phyloP scores from a whole-genome alignment of 2,329 filamentous ascomycete species.

The Claviceps sp. region DNA sequence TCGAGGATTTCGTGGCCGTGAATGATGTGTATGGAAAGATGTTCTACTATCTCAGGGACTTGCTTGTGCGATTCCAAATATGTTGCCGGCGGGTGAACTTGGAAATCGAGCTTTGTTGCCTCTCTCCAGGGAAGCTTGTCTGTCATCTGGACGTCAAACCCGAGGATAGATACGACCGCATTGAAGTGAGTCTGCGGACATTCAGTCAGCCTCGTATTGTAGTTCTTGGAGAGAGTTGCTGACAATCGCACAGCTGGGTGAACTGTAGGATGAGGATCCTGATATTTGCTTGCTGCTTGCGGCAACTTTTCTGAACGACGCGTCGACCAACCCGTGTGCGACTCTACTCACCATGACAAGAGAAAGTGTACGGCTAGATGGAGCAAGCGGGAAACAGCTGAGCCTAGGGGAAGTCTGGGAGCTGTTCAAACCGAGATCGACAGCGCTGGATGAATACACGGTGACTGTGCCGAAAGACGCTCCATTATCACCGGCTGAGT shows the following conservation, averaged over 20 bases:
- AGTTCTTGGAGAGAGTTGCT: not conserved
- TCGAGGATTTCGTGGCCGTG: conserved; percentile 4
- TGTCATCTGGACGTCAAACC: not conserved
- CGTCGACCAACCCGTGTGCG: conserved; percentile 14
- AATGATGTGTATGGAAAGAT: conserved; percentile 18
- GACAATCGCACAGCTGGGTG: conserved; percentile 8
- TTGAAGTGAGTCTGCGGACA: conserved; percentile 6
- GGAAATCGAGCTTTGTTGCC: not conserved
- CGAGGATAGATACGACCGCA: conserved; percentile 7
- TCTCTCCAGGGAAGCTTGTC: not conserved
- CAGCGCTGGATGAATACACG: not conserved
- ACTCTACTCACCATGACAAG: conserved; percentile 11
- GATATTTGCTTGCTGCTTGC: conserved; percentile 3
- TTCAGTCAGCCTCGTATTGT: too few relatives aligned
- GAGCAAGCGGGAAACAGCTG: not conserved
- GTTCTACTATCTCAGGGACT: conserved; percentile 14
- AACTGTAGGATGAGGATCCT: conserved; percentile 8
- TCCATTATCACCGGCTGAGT: too few relatives aligned
- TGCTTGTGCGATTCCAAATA: conserved; percentile 12
- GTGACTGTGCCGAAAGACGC: not conserved
- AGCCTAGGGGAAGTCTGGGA: not conserved
- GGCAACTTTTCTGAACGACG: conserved; percentile 10
- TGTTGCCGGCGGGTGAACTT: not conserved
- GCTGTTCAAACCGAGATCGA: not conserved
- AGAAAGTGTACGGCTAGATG: not conserved